phyloP scores from a whole-genome alignment of 2,329 filamentous ascomycete genomes.

The Annulohypoxylon truncatum region DNA sequence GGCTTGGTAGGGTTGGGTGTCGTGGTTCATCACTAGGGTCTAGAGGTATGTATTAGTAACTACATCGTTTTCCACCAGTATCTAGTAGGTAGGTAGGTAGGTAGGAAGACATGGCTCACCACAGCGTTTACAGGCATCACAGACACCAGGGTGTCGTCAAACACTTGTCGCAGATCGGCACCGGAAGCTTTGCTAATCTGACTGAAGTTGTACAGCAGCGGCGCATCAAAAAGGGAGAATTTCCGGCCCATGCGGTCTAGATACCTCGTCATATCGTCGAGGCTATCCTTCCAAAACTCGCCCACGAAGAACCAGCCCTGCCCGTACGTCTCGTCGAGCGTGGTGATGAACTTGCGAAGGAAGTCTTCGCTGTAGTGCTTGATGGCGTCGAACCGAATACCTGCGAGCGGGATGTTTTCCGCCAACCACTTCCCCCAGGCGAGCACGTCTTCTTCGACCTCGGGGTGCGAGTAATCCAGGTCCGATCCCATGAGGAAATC shows the following conservation, averaged over 20 bases:
- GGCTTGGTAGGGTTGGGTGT: not conserved
- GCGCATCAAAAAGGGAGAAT: slow-evolving; percentile 1
- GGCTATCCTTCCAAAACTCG: not conserved
- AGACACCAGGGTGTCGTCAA: not conserved
- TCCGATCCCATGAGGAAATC: slow-evolving; percentile 4
- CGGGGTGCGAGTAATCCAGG: not conserved
- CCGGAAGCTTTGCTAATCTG: not conserved
- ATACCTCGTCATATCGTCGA: not conserved
- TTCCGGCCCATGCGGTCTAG: not conserved
- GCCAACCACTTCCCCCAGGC: not conserved
- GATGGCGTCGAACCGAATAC: not conserved
- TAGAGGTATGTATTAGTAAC: not conserved
- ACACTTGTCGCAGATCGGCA: not conserved
- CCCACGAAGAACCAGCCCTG: not conserved
- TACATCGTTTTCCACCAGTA: not conserved
- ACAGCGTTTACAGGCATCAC: not conserved
- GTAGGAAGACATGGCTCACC: not conserved
- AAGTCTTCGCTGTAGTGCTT: slow-evolving; percentile 6
- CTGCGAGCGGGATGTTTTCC: not conserved
- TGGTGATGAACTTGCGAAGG: slow-evolving; percentile 1
- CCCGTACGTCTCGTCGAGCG: not conserved
- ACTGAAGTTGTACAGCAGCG: not conserved
- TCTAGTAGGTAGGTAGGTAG: too few relatives aligned
- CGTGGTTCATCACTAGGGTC: not conserved
- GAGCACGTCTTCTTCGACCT: not conserved